phyloP scores from a whole-genome alignment of 2,329 filamentous ascomycete species.

The Pyricularia sp. region DNA sequence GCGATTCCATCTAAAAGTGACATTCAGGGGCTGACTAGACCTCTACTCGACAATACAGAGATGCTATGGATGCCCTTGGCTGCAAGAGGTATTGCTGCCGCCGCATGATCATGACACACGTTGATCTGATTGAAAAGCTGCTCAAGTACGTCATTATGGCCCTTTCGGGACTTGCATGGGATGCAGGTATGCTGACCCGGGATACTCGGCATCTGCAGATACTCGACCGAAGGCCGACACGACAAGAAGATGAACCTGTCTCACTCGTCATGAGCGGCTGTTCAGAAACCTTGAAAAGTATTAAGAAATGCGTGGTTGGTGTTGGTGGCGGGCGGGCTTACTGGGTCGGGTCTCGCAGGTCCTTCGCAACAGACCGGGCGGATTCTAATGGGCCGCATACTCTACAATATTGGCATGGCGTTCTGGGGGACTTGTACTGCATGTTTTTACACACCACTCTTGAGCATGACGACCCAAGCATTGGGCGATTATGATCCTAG shows the following conservation, averaged over 20 bases:
- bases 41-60: conserved; percentile 39
- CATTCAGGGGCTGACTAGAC: background rate
- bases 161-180: background rate
- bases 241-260: conserved; percentile 43
- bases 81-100: conserved; percentile 97
- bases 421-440: background rate
- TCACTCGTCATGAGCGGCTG: conserved; percentile 7
- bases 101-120: conserved; percentile 99
- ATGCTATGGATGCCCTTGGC: conserved; percentile 91
- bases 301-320: background rate
- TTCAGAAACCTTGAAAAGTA: background rate
- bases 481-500: background rate
- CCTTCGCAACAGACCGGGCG: background rate
- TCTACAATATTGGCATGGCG: background rate
- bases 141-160: conserved; percentile 59
- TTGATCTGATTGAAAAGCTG: conserved; percentile 97
- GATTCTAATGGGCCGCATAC: background rate
- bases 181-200: background rate
- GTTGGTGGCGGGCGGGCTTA: background rate
- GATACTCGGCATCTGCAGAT: conserved; percentile 26
- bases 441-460: background rate
- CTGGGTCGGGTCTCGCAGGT: background rate
- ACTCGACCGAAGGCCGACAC: conserved; percentile 53
- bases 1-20: background rate
- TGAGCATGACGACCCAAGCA: background rate